Base-by-base conservation (phyloP, 31 red algal genomes). In the Asparagopsis taxiformis region DNA sequence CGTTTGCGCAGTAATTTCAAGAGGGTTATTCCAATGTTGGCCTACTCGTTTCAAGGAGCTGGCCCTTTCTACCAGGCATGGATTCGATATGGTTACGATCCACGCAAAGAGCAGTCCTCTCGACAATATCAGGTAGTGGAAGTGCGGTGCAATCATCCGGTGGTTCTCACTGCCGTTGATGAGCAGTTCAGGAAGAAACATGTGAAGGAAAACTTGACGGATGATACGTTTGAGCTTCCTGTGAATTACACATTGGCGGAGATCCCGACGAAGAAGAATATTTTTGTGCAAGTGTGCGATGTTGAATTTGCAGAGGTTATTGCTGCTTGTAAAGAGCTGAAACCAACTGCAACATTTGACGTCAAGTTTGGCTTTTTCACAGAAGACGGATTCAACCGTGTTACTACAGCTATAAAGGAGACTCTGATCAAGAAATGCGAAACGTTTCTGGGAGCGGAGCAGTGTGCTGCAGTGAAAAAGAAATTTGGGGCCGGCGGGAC, bases 21-120 rank as follows among this genome's bases (percentile, higher is more conserved):
- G 31, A 54, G 68, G 31, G 81, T 51, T 3, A 75, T 86, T 48
- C 28, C 46, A 28, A 53, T 17, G 11, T 61, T 75, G 53, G 69
- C 70, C 24, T 86, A 86, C 62, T 51, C 64, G 10, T 86, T 86
- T 74, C 70, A 69, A 16, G 81, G 81, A 31, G 34, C 65, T 22
- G 81, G 81, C 3, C 70, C 81, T 24, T 86, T 86, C 33, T 76
- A 72, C 60, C 81, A 75, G 51, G 81, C 81, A 13, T 86, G 81
- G 59, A 73, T 86, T 56, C 68, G 69, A 13, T 86, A 86, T 55
- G 81, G 81, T 21, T 86, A 68, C 60, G 81, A 86, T 60, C 81
- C 81, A 17, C 33, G 81, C 10, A 65, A 59, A 25, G 69, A 86
- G 34, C 60, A 59, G 9, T 23, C 5, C 38, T 74, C 69, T 22